Conservation (phyloP, 1,284 basidiomycete genomes). For the Tranzscheliella williamsii region DNA sequence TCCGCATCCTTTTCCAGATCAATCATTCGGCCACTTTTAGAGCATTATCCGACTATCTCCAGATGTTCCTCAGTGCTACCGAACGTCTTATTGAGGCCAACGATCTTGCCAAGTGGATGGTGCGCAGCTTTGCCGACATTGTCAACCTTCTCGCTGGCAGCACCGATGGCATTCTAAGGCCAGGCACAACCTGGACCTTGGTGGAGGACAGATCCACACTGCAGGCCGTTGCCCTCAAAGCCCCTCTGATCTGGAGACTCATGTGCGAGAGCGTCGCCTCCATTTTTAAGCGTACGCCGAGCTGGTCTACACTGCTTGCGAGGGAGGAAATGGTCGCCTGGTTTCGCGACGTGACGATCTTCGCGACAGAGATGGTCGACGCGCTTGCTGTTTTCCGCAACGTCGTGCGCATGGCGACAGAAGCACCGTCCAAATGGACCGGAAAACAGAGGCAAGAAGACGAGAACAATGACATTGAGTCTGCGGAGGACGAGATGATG, state of each 20-base stretch:
- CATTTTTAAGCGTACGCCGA: constrained; percentile 54
- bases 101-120: constrained; percentile 49
- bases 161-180: constrained; percentile 51
- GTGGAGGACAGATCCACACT: constrained; percentile 19
- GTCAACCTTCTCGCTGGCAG: constrained; percentile 54
- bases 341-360: constrained; percentile 56
- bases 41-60: constrained; percentile 36
- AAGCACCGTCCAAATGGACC: constrained; percentile 21
- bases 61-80: constrained; percentile 33
- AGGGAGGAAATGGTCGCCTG: constrained; percentile 53
- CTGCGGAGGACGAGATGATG: constrained; percentile 34
- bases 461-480: constrained; percentile 8
- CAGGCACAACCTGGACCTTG: constrained; percentile 47
- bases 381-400: constrained; percentile 39
- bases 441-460: constrained; percentile 15
- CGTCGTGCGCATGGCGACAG: constrained; percentile 33
- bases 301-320: constrained; percentile 46
- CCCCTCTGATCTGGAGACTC: constrained; percentile 49
- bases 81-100: constrained; percentile 42
- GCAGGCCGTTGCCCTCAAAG: constrained; percentile 27
- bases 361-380: constrained; percentile 56
- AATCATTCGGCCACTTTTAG: constrained; percentile 25
- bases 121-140: constrained; percentile 53
- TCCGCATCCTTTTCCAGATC: constrained; percentile 43
- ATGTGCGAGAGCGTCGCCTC: constrained; percentile 49